Conservation (phyloP, 768 basidiomycete species). For the Leccinum boreale region DNA sequence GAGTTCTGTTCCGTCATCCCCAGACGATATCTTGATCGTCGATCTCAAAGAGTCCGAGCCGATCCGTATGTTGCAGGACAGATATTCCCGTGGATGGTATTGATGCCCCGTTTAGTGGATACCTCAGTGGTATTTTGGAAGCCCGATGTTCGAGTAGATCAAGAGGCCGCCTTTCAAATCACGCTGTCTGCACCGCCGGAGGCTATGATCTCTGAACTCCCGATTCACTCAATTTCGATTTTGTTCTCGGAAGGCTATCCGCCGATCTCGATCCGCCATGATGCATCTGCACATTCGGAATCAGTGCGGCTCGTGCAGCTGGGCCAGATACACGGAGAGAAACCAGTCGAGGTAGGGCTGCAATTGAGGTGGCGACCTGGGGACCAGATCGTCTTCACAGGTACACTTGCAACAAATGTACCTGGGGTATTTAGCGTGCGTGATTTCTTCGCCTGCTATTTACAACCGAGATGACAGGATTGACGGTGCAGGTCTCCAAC, state of each 20-base stretch:
- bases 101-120: background rate
- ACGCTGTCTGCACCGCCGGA: slow-evolving; percentile 29
- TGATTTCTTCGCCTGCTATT: background rate
- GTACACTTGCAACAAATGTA: slow-evolving; percentile 15
- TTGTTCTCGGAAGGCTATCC: too few species aligned
- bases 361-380: too few species aligned
- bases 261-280: slow-evolving; percentile 47
- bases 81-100: background rate
- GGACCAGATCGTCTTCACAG: too few species aligned
- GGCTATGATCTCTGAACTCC: slow-evolving; percentile 40
- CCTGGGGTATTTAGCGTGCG: slow-evolving; percentile 57
- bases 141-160: slow-evolving; percentile 34
- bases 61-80: slow-evolving; percentile 48
- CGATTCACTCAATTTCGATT: too few species aligned
- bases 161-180: too few species aligned
- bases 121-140: too few species aligned
- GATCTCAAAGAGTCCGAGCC: slow-evolving; percentile 62
- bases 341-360: too few species aligned
- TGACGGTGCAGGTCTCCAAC: slow-evolving; percentile 35
- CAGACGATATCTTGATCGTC: slow-evolving; percentile 55
- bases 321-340: slow-evolving; percentile 44
- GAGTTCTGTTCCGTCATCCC: slow-evolving; percentile 54
- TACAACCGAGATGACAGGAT: background rate
- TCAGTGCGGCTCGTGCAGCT: slow-evolving; percentile 32
- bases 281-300: slow-evolving; percentile 32